Evolutionary conservation across 345 rosid species (phyloP), one percentile per base, ranked within the genome.

Genomic region (Mercurialis annua): DNA sequence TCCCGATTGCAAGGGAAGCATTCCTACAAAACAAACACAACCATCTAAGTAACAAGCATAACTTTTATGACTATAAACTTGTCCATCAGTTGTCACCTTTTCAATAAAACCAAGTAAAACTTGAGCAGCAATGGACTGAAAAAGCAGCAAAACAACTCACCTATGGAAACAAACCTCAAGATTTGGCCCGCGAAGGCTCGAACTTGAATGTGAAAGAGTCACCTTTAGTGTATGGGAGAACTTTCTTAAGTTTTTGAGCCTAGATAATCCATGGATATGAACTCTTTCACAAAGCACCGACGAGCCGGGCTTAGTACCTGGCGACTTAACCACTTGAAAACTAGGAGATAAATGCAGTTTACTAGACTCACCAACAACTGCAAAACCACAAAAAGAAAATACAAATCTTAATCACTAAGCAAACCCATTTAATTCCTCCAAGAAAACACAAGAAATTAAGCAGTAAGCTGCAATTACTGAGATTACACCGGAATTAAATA

Each of bases 101-200:
- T 67, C 66, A 69, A 54, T 30, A 1, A 4, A 44, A 62, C 6
- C n/a, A 29, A 18, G 18, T 2, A n/a, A n/a, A n/a, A 42, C 16
- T 10, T 9, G 2, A 16, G 61, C 0, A 20, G 33, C 3, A 24
- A 40, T 42, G 20, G 30, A 31, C 18, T 38, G 10, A 38, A 24
- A 49, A 11, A 47, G 40, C 16, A n/a, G 31, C 64, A 44, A 21
- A 69, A 68, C 17, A 27, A 72, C 86, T 74, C 62, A 93, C 99
- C 91, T 73, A 58, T 93, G 97, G 77, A 93, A 90, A 79, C 99
- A 93, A 70, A 87, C 83, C 59, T 86, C 97, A 10, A 86, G 52
- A 53, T 67, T 81, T 9, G 82, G 68, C 38, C 77, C 64, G 64
- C 76, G 79, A 34, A 48, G 53, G 53, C 69, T 73, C 38, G 88